Evolutionary conservation across 176 grass and related monocot genomes (phyloP).

Genomic region (Phoenix roebelenii): DNA sequence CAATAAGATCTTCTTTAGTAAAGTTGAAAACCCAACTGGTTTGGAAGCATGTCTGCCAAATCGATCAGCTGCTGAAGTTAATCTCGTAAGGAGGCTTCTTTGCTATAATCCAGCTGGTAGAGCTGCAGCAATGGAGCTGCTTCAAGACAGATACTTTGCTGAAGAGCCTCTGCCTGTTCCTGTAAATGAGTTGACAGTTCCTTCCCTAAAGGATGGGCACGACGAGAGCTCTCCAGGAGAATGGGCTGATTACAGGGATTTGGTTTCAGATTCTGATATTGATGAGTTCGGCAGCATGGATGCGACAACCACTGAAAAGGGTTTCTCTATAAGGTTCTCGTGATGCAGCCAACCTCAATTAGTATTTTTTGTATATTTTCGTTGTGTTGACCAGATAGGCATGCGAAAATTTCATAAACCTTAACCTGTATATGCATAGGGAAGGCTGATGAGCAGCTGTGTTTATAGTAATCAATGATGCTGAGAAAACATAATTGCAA

Average conservation of each 20-base stretch:
- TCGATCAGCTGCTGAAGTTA: conserved; percentile 48
- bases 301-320: conserved; percentile 46
- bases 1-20: conserved; percentile 62
- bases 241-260: conserved; percentile 46
- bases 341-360: not conserved
- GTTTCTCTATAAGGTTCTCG: conserved; percentile 24
- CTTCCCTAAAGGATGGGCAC: conserved; percentile 28
- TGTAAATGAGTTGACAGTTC: conserved; percentile 43
- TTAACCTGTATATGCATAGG: no score
- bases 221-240: conserved; percentile 39
- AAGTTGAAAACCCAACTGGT: conserved; percentile 45
- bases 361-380: no score
- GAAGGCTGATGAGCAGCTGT: no score
- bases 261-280: conserved; percentile 34
- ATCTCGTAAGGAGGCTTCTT: conserved; percentile 49
- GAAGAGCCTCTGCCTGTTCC: conserved; percentile 58
- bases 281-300: conserved; percentile 60
- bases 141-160: conserved; percentile 51
- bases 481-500: no score
- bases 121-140: conserved; percentile 36
- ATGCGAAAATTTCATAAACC: no score
- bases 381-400: no score
- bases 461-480: no score
- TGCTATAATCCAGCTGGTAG: conserved; percentile 56
- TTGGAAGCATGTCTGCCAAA: conserved; percentile 56